These are phyloP conservation scores for Sequoiadendron giganteum DNA, from an alignment of 75 land plant species.

Conservation along the genomic window DNA sequence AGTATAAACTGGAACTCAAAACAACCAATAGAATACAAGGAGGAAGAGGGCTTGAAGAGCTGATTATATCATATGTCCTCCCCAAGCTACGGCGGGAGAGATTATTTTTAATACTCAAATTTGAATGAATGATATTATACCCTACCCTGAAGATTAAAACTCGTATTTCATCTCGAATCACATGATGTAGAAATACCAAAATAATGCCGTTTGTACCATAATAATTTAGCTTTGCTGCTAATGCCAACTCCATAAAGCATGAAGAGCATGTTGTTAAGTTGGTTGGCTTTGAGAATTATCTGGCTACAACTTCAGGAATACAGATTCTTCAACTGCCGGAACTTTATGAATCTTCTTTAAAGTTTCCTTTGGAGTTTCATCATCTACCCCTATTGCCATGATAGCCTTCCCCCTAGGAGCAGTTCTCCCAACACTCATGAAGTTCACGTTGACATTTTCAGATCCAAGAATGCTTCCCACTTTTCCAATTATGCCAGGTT, in stretches of 20 bases:
- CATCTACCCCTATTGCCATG: conserved; percentile 93
- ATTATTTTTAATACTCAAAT: background rate
- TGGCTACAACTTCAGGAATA: conserved; percentile 66
- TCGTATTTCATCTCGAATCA: background rate
- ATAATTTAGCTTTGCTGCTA: background rate
- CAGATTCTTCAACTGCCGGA: conserved; percentile 83
- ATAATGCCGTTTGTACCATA: background rate
- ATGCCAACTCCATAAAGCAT: background rate
- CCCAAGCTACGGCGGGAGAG: conserved; percentile 11
- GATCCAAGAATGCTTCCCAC: conserved; percentile 76
- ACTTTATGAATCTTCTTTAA: conserved; percentile 63
- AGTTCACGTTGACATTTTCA: conserved; percentile 83
- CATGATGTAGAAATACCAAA: background rate
- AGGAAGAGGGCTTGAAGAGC: no score
- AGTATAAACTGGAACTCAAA: no score
- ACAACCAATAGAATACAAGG: no score
- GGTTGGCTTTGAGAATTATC: conserved; percentile 12
- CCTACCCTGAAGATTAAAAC: background rate
- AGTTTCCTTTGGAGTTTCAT: conserved; percentile 49
- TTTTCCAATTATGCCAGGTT: conserved; percentile 87
- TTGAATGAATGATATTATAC: background rate
- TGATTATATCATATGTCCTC: no score
- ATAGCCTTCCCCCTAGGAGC: conserved; percentile 70
- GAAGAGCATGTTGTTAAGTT: background rate
- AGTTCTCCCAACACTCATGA: conserved; percentile 85